Base-by-base conservation (phyloP, 306 rosid genomes). In the Erythrophleum fordii region DNA sequence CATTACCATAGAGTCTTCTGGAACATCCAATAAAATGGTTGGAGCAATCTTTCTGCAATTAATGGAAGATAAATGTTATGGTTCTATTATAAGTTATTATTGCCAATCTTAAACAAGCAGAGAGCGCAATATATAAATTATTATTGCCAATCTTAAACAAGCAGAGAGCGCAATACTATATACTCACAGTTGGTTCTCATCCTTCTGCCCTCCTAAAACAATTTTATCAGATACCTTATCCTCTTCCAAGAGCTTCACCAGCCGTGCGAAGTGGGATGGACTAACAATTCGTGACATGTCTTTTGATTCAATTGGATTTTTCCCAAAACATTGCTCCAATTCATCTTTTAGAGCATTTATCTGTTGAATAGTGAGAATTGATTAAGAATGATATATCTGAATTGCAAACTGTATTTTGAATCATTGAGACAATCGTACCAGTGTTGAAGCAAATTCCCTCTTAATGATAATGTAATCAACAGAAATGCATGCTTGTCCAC, bases 401-500 rank as follows among this genome's bases (percentile, higher is more conserved):
- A 79, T 44, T 59, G 46, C 23, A 52, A 12, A 31, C 37, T 29
- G 22, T 39, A 72, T 60, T 70, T 68, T 82, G 56, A 8, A 59
- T 22, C 8, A 23, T 53, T 49, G 14, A 76, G 77, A 22, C 51
- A 28, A 59, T 62, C 94, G 61, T 87, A 91, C 98, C 90, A 93
- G 85, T 22, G 51, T 83, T 26, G 93, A 90, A 78, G 97, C 97
- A 75, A 93, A 91, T 17, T 90, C 90, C 83, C 81, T 91, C 53
- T 86, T 90, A 28, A 97, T 93, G 79, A 93, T 91, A 74, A 93
- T 85, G 37, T 93, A 88, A 84, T 93, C 98, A 49, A 91, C 89
- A 66, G 81, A 87, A 39, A 93, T 89, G 83, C 98, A 93, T 59
- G 94, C 93, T 90, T 93, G 98, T 76, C 98, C 98, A 75, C 80